Conservation (phyloP, 495 filamentous ascomycete genomes). For the Usnea hakonensis region DNA sequence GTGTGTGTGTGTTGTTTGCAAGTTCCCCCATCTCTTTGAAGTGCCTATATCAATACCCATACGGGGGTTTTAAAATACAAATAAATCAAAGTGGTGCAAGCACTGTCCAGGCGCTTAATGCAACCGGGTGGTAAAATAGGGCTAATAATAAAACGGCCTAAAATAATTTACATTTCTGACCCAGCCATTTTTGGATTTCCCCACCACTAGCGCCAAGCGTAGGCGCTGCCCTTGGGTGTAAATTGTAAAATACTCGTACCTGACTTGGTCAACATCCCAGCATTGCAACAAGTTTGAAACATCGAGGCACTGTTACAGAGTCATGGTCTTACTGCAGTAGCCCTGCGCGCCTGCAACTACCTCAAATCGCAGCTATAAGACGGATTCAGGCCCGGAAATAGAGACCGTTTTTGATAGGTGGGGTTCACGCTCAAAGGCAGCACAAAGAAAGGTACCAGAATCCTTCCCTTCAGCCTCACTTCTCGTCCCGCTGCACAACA, state of each 20-base stretch:
- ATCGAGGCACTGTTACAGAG: neutral
- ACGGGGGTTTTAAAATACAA: no score
- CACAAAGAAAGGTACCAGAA: slow-evolving; percentile 11
- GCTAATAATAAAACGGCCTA: no score
- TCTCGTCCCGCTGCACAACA: neutral
- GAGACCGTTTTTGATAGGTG: slow-evolving; percentile 4
- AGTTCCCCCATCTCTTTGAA: no score
- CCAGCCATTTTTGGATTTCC: slow-evolving; percentile 9
- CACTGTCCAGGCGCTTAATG: no score
- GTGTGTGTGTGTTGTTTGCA: no score
- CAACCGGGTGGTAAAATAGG: no score
- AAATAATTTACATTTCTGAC: neutral
- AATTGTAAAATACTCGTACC: slow-evolving; percentile 7
- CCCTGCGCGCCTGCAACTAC: neutral
- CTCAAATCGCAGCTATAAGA: neutral
- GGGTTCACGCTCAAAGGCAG: slow-evolving; percentile 5
- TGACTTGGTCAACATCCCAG: slow-evolving; percentile 5
- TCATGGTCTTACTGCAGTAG: neutral
- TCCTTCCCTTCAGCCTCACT: slow-evolving; percentile 1
- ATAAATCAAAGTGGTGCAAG: no score
- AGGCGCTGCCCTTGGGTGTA: neutral
- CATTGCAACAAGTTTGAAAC: slow-evolving; percentile 3
- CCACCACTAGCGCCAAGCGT: slow-evolving; percentile 17
- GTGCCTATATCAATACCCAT: no score
- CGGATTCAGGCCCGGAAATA: neutral